Evolutionary conservation across 164 flowering plant genomes (phyloP).

Genomic region (Piper betle): DNA sequence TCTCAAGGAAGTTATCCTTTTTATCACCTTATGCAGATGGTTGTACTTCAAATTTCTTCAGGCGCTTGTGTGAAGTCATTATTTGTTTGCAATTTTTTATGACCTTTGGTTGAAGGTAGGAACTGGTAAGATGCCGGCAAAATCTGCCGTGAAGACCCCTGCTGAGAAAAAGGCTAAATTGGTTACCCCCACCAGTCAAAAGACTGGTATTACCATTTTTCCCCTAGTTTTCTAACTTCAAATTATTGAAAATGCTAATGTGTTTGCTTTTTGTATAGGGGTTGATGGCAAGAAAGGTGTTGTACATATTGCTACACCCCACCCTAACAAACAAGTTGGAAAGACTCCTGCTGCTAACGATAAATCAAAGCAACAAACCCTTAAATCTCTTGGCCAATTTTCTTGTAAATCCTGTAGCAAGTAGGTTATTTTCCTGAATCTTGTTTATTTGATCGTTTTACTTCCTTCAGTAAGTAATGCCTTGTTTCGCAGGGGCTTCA

Average conservation of each 20-base stretch:
- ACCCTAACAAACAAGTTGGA: constrained; percentile 50
- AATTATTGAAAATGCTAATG: background rate
- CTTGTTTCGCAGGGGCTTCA: constrained; percentile 25
- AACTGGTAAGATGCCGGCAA: constrained; percentile 36
- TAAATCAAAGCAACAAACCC: constrained; percentile 42
- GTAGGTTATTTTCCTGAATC: constrained; percentile 14
- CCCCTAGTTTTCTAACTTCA: background rate
- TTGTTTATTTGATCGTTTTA: background rate
- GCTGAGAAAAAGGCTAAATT: constrained; percentile 59
- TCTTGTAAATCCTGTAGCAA: constrained; percentile 42
- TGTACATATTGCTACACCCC: constrained; percentile 36
- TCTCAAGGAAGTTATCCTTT: background rate
- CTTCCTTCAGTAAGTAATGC: background rate
- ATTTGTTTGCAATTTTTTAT: background rate
- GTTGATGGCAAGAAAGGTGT: background rate
- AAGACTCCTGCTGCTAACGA: constrained; percentile 28
- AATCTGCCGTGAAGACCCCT: constrained; percentile 35
- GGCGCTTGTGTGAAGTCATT: background rate
- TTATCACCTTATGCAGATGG: background rate
- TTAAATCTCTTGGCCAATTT: constrained; percentile 30
- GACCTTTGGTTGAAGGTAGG: constrained; percentile 7
- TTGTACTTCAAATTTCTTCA: background rate
- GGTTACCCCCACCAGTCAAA: constrained; percentile 33
- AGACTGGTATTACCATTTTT: constrained; percentile 32
- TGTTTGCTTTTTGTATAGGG: background rate